Evolutionary conservation across 495 filamentous ascomycete genomes (phyloP).

Genomic region (Penicillium paxilli): DNA sequence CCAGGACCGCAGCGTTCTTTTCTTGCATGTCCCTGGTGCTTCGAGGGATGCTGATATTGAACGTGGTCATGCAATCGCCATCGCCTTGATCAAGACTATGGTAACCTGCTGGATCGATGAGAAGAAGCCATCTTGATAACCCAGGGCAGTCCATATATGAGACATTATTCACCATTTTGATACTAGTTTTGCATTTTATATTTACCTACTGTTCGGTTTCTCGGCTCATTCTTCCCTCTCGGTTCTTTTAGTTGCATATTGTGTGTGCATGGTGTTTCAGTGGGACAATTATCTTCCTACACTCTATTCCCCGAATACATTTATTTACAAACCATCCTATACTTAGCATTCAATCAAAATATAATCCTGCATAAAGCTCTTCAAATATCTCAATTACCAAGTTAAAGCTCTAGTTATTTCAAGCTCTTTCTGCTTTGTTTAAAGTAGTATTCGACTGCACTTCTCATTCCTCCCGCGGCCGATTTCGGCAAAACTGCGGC

Average conservation of each 20-base stretch:
- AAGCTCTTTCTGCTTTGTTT: no score
- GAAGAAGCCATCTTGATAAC: no score
- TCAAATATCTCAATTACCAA: neutral
- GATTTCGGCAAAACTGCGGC: conserved; percentile 6
- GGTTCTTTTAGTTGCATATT: conserved; percentile 2
- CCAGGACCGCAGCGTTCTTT: conserved; percentile 60
- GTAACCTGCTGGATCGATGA: conserved; percentile 49
- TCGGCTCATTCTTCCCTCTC: neutral
- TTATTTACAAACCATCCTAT: no score
- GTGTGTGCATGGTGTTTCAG: conserved; percentile 5
- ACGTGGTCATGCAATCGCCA: conserved; percentile 60
- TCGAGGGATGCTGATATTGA: conserved; percentile 53
- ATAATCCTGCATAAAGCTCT: neutral
- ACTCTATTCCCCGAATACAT: neutral
- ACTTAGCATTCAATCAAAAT: neutral
- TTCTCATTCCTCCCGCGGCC: conserved; percentile 6
- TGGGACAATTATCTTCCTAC: neutral
- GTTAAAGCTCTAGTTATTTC: no score
- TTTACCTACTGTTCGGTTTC: neutral
- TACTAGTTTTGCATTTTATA: conserved; percentile 8
- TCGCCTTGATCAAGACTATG: conserved; percentile 69
- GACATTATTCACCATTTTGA: no score
- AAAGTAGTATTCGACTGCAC: neutral
- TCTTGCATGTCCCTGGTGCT: conserved; percentile 76
- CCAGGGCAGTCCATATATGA: no score